A percentile compares a stretch with the other conserved stretches of the same genome.
Conservation (phyloP, 345 rosid genomes). For the Citrus medica region DNA sequence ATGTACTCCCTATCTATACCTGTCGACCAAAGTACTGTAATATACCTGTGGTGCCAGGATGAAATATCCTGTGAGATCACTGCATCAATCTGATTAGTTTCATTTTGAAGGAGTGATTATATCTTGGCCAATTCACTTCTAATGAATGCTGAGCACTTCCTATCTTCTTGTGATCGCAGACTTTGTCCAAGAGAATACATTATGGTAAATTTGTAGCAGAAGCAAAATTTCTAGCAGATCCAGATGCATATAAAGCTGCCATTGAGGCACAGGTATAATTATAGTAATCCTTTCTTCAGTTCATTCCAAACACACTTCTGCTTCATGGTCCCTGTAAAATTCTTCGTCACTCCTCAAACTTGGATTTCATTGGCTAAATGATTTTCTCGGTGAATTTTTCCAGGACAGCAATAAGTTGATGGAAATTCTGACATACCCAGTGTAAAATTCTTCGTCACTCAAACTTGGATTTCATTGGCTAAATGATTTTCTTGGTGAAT, state of each 20-base stretch:
- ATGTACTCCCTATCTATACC: background rate
- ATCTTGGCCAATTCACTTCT: background rate
- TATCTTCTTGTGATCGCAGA: constrained; percentile 35
- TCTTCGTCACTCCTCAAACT: background rate
- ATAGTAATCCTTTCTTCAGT: background rate
- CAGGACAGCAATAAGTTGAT: constrained; percentile 54
- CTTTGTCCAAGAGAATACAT: constrained; percentile 89
- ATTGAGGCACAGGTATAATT: constrained; percentile 65
- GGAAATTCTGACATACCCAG: constrained; percentile 53
- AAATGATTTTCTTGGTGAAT: background rate
- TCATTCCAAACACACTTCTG: background rate
- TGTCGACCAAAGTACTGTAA: background rate
- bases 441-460: background rate
- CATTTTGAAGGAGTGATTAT: background rate
- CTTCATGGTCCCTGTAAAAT: background rate
- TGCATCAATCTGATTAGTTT: background rate
- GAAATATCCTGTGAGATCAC: background rate
- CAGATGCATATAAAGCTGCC: constrained; percentile 58
- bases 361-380: background rate
- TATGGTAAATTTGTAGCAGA: constrained; percentile 96
- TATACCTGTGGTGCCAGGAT: background rate
- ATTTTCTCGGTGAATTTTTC: constrained; percentile 2
- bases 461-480: background rate
- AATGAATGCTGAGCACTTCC: background rate
- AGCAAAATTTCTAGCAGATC: constrained; percentile 71